Evolutionary conservation across 2,329 filamentous ascomycete genomes (phyloP), one percentile per base, ranked within the genome.

Genomic region (Penicillium sp.): DNA sequence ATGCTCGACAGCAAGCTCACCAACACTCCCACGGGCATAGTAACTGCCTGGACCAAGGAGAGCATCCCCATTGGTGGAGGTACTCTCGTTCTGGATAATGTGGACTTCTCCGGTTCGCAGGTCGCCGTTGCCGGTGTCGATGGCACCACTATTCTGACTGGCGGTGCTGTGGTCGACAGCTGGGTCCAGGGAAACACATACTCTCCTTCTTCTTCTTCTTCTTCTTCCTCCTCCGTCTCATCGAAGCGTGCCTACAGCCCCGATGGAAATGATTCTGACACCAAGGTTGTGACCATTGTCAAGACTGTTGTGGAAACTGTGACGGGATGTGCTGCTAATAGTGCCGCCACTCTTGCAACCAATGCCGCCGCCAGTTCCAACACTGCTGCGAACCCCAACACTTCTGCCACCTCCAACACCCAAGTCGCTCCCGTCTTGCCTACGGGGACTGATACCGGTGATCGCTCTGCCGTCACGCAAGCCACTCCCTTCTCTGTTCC

Each of bases 111-210:
- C 50, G 87, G 86, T 55, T 86, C 90, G 55, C 81, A 83, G 6
- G 82, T 85, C 24, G 91, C 91, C 35, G 85, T 98, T 55, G 81
- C 85, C 54, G 78, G 79, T 53, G 72, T 79, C 22, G 81, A 79
- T 61, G 87, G 86, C 47, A 79, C 83, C 44, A 75, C 78, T 4
- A 79, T 96, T 46, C 83, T 97, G 33, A 78, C 81, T 2, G 92
- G 91, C 60, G 89, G 89, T 68, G 79, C 83, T 49, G 84, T 87
- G 63, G 82, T 97, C 59, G 74, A 79, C 2, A 87, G 87, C 5
- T 99, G 89, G 85, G 82, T 87, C 22, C 92, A 97, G 75, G 95
- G 95, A 51, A 88, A 89, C 62, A 81, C 86, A 47, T 94, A 96
- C 76, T 81, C 72, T 7, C 73, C 75, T 1, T n/a, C n/a, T n/a